These are phyloP conservation scores for Hortaea sp. DNA, from an alignment of 2,329 filamentous ascomycete species.

Conservation along the genomic window DNA sequence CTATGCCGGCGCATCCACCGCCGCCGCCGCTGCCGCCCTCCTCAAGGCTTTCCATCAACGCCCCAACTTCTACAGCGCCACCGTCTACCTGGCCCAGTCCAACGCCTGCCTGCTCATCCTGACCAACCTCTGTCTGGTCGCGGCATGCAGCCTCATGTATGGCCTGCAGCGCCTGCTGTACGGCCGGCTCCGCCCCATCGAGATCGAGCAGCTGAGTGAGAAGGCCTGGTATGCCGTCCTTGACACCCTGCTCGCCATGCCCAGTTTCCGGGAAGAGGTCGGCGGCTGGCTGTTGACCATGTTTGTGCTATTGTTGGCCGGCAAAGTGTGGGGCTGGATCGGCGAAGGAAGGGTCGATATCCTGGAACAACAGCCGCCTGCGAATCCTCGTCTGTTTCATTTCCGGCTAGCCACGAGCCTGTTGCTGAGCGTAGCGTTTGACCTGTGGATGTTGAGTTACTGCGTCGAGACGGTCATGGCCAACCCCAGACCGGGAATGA, in stretches of 20 bases:
- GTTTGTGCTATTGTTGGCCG: conserved; percentile 85
- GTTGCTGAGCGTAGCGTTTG: conserved; percentile 67
- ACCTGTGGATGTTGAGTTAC: conserved; percentile 70
- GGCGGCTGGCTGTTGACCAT: conserved; percentile 92
- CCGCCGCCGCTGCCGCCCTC: conserved; percentile 73
- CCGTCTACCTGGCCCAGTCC: conserved; percentile 92
- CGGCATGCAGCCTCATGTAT: conserved; percentile 73
- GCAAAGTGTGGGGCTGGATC: conserved; percentile 98
- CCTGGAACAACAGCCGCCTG: conserved; percentile 86
- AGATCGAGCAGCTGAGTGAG: conserved; percentile 94
- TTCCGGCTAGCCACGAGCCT: conserved; percentile 69
- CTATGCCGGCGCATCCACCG: conserved; percentile 52
- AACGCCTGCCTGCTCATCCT: conserved; percentile 92
- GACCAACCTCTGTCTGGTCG: conserved; percentile 77
- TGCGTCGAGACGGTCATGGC: conserved; percentile 73
- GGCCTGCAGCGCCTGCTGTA: conserved; percentile 84
- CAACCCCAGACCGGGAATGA: conserved; percentile 90
- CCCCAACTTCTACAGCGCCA: conserved; percentile 96
- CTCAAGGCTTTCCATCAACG: conserved; percentile 88
- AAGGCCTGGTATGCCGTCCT: conserved; percentile 97
- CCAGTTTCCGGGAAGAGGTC: conserved; percentile 90
- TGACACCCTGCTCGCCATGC: conserved; percentile 95
- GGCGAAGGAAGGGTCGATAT: conserved; percentile 89
- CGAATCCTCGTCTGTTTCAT: conserved; percentile 83
- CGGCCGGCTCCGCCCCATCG: conserved; percentile 79